Evolutionary conservation across 176 grass and related monocot species (phyloP).

Genomic region (Tillandsia fasciculata): DNA sequence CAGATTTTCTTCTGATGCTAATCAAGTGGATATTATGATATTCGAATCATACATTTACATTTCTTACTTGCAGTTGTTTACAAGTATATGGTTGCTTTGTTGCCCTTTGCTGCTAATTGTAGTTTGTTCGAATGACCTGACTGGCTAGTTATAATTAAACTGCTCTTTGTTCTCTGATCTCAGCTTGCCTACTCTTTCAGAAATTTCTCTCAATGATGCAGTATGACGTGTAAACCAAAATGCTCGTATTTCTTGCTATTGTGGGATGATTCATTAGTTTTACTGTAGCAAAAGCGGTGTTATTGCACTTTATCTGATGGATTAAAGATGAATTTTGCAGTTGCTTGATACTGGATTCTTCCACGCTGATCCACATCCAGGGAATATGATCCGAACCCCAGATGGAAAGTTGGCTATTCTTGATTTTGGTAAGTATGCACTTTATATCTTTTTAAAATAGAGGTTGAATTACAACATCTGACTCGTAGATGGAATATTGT

Average conservation of each 20-base stretch:
- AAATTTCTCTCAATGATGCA: background rate
- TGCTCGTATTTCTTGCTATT: background rate
- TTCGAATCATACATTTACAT: too few relatives aligned
- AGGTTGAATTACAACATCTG: background rate
- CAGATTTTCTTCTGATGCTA: too few relatives aligned
- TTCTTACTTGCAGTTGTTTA: too few relatives aligned
- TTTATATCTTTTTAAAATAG: background rate
- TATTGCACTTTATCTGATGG: background rate
- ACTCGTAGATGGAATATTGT: too few relatives aligned
- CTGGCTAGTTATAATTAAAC: too few relatives aligned
- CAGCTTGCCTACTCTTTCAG: background rate
- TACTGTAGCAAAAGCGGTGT: background rate
- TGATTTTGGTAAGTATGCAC: slow-evolving; percentile 74
- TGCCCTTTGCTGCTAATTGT: background rate
- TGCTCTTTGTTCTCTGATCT: background rate
- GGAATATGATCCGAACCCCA: slow-evolving; percentile 95
- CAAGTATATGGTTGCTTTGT: too few relatives aligned
- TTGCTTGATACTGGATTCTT: slow-evolving; percentile 98
- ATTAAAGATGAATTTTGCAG: slow-evolving; percentile 29
- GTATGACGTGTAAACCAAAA: background rate
- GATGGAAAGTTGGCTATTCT: slow-evolving; percentile 98
- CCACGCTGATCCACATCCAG: slow-evolving; percentile 94
- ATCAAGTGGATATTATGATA: too few relatives aligned
- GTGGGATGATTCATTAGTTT: background rate
- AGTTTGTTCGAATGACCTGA: too few relatives aligned